phyloP scores from a whole-genome alignment of 177 flowering plant species.

The Vitis hybrid region DNA sequence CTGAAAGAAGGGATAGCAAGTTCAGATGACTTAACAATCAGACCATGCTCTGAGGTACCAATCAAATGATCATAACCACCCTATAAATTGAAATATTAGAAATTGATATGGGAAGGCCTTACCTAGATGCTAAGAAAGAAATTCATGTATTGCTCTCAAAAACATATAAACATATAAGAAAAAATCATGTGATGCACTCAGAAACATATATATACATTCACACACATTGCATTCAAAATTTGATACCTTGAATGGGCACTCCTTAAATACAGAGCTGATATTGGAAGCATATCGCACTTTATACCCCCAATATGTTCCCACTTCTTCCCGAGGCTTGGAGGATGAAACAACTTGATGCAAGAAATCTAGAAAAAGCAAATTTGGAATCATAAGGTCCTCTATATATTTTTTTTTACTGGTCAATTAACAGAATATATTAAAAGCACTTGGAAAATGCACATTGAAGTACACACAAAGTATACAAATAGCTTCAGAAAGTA shows the following conservation, averaged over 20 bases:
- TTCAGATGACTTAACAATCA: conserved; percentile 65
- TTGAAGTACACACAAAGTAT: no score
- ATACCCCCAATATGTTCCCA: conserved; percentile 91
- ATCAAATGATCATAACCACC: conserved; percentile 85
- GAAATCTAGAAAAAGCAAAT: conserved; percentile 33
- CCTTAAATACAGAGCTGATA: conserved; percentile 64
- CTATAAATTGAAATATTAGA: conserved; percentile 32
- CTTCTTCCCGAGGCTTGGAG: conserved; percentile 74
- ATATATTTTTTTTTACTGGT: background rate
- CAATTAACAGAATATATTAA: no score
- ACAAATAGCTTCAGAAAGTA: no score
- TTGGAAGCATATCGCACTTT: conserved; percentile 90
- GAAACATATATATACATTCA: no score
- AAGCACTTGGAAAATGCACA: no score
- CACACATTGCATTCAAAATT: background rate
- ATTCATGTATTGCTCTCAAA: background rate
- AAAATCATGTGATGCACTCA: no score
- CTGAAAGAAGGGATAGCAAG: conserved; percentile 74
- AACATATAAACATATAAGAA: background rate
- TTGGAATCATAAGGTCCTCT: conserved; percentile 7
- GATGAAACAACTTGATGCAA: conserved; percentile 61
- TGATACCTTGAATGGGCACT: conserved; percentile 74
- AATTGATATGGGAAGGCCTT: background rate
- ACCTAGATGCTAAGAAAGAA: background rate
- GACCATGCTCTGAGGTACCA: conserved; percentile 98